Base-by-base conservation (phyloP, 306 rosid genomes). In the Hippophae tibetana region DNA sequence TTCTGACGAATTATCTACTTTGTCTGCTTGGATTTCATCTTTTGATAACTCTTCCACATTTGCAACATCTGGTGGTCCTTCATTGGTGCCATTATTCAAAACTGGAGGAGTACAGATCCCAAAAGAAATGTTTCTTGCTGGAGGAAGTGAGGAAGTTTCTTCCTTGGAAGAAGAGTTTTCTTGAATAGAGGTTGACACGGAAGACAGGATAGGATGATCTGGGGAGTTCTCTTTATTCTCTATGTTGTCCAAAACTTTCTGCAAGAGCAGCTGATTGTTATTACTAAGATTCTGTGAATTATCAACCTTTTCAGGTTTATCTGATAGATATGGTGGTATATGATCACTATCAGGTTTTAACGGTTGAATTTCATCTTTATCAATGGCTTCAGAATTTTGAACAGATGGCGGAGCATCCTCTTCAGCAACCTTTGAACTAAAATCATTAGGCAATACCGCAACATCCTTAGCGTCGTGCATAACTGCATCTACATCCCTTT, bases 11-110 rank as follows among this genome's bases (percentile, higher is more conserved):
- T 61, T 61, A 58, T 63, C 71, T 46, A 62, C 71, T 65, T 60
- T 75, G 14, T 74, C 75, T 6, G 58, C 78, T 58, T 75, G 88
- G 61, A 54, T 71, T 67, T 87, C 96, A 69, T 13, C 66, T 72
- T 69, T 59, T 43, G 80, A 47, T 8, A 58, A 54, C 60, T 81
- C 84, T 70, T 59, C 68, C 43, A 62, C 76, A 62, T 67, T 71
- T n/a, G 77, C 42, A 48, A 23, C 57, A 57, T 72, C 84, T 3
- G 76, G 42, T 31, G 66, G 78, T 68, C 63, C 82, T 47, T 72
- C 71, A 58, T 18, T 18, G 23, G 55, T 51, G 43, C 75, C 81
- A 65, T 60, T 74, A 59, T 69, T 78, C 26, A 77, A 62, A 61
- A 54, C 65, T 27, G 74, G 60, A 54, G 63, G 54, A 72, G 64